Percentiles rank a stretch among this genome's conserved stretches.
These are phyloP conservation scores for Zygotorulaspora mrakii DNA, from an alignment of 1,139 yeast genomes.

Conservation along the genomic window DNA sequence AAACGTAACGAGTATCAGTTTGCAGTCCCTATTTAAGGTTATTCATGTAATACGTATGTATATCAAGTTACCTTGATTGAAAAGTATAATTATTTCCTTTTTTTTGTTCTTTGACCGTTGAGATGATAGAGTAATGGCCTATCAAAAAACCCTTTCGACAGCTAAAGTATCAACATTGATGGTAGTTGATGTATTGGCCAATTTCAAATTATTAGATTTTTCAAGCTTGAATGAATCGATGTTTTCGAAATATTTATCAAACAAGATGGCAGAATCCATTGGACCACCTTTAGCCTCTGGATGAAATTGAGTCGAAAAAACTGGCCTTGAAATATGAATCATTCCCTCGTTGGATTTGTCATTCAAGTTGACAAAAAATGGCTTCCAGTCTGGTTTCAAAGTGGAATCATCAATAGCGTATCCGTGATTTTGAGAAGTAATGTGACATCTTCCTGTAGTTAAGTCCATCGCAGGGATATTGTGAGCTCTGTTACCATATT, in stretches of 20 bases:
- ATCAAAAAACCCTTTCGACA: slow-evolving; percentile 65
- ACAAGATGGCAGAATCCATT: slow-evolving; percentile 80
- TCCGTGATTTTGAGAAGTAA: slow-evolving; percentile 97
- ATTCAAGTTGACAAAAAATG: slow-evolving; percentile 86
- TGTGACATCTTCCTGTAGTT: slow-evolving; percentile 87
- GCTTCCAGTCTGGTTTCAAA: slow-evolving; percentile 63
- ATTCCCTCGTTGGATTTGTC: slow-evolving; percentile 97
- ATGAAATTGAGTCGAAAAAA: slow-evolving; percentile 95
- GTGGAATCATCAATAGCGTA: slow-evolving; percentile 89
- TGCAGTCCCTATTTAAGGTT: no score
- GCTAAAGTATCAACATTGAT: slow-evolving; percentile 78
- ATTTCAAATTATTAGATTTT: slow-evolving; percentile 36
- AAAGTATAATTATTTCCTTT: neutral
- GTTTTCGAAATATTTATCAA: slow-evolving; percentile 80
- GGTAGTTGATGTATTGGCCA: slow-evolving; percentile 49
- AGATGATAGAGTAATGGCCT: no score
- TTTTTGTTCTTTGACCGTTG: no score
- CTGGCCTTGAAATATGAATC: slow-evolving; percentile 81
- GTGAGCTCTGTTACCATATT: slow-evolving; percentile 98
- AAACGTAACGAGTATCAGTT: no score
- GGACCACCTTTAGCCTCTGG: slow-evolving; percentile 99
- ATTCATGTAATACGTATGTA: no score
- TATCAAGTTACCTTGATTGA: neutral
- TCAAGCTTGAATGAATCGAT: slow-evolving; percentile 55
- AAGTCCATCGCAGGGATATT: slow-evolving; percentile 93